Percentiles rank a stretch among this genome's conserved stretches.
Evolutionary conservation across 2,329 filamentous ascomycete species (phyloP).

Genomic region (Penicillium brevicompactum): DNA sequence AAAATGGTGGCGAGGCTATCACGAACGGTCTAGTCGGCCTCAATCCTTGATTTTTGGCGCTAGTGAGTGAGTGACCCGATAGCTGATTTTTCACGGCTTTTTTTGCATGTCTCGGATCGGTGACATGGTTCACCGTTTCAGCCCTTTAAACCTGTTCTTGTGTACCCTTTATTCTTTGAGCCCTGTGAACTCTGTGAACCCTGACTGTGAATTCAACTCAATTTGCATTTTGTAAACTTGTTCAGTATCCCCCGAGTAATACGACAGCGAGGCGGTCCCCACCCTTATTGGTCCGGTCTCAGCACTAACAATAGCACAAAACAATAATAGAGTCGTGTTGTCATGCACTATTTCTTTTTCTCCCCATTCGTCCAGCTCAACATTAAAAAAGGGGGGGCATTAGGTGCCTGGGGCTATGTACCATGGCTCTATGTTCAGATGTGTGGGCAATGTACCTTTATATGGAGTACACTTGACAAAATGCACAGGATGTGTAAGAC

Average conservation of each 20-base stretch:
- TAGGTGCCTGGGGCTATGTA: background rate
- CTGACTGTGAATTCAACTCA: too few relatives aligned
- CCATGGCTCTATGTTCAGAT: background rate
- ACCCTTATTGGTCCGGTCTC: slow-evolving; percentile 13
- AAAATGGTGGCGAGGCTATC: background rate
- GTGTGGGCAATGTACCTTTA: too few relatives aligned
- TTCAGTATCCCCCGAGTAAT: too few relatives aligned
- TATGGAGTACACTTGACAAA: too few relatives aligned
- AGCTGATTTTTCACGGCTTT: slow-evolving; percentile 1
- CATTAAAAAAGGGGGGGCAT: background rate
- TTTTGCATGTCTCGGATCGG: slow-evolving; percentile 6
- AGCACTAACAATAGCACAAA: slow-evolving; percentile 12
- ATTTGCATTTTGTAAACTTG: too few relatives aligned
- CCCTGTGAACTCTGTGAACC: too few relatives aligned
- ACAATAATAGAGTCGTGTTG: slow-evolving; percentile 14
- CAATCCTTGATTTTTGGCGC: slow-evolving; percentile 3
- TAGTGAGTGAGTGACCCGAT: slow-evolving; percentile 1
- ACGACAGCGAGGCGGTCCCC: background rate
- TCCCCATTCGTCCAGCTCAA: background rate
- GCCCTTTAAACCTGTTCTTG: too few relatives aligned
- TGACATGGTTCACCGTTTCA: background rate
- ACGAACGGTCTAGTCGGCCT: too few relatives aligned
- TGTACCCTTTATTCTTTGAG: too few relatives aligned
- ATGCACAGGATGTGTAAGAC: too few relatives aligned
- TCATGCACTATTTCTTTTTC: slow-evolving; percentile 12